Evolutionary conservation across 139 green algal species (phyloP), one percentile per base, ranked within the genome.

Genomic region (Protoeuglena noctilucae): DNA sequence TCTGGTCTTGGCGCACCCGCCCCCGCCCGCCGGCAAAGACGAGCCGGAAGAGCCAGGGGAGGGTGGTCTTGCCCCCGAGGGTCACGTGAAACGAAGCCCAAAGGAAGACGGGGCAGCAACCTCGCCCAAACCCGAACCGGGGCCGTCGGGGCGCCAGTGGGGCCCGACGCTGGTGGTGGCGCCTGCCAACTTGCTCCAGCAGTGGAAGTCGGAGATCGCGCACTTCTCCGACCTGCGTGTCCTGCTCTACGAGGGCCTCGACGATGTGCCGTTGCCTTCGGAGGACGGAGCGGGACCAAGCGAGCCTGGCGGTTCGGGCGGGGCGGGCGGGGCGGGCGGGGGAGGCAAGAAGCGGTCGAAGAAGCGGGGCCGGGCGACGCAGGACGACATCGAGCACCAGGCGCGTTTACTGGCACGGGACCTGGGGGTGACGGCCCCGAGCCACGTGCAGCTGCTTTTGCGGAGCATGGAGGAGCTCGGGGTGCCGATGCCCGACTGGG

Each of bases 111-210:
- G n/a, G n/a, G n/a, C n/a, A n/a, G n/a, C n/a, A n/a, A n/a, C n/a
- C n/a, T n/a, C n/a, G n/a, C n/a, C n/a, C n/a, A n/a, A n/a, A n/a
- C 34, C 34, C 34, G 9, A 12, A 43, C 9, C 34, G 34, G 34
- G 7, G 34, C 34, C 34, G 34, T 12, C 9, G 34, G 9, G 34
- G 34, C 34, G 34, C 9, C n/a, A 43, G 56, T 50, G 39, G 45
- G 51, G 62, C 12, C 40, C 48, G 26, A 75, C 50, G 2, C 66
- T 81, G 22, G 65, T 81, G 3, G 73, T 81, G 22, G 58, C 56
- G 17, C 66, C 73, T 12, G 60, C 63, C 1, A 41, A 63, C 9
- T 69, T 81, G 23, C 55, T 74, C 48, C 53, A 67, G 55, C 71
- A 79, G 53, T 81, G 73, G 69, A 31, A 48, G 25, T 14, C 14